Evolutionary conservation across 2,329 filamentous ascomycete species (phyloP), one percentile per base, ranked within the genome.

Genomic region (Cercospora canescens): DNA sequence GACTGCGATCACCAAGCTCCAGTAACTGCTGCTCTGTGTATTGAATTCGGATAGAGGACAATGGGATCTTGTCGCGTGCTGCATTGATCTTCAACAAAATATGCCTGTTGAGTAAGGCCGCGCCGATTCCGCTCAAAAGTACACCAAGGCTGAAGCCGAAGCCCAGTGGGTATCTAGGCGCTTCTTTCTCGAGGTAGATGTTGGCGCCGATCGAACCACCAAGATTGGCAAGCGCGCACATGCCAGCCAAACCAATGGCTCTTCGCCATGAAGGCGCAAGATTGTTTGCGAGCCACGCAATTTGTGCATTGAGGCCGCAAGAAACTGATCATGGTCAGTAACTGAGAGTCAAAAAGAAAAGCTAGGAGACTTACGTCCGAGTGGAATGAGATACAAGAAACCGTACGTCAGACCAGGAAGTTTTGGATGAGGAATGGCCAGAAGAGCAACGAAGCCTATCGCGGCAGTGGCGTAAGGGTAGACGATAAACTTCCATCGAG

Each of bases 311-410:
- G 54, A 69, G 30, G 35, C 65, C 65, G 32, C 62, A 66, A 11
- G 65, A 69, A 7, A 69, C 67, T 69, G 21, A 2, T 5, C 26
- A n/a, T 9, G 11, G 26, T 64, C 24, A 63, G 65, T 12, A 11
- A 50, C 2, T 21, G 28, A 26, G 35, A 24, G 12, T 28, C 14
- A 12, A 4, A 39, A 41, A 52, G 86, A 80, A 1, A 85, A 84
- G 60, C 84, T 81, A 2, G 82, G 80, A 62, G 84, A 83, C 75
- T 87, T 87, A 9, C 82, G 82, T 21, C 86, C 85, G 4, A 79
- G 77, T 1, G 84, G 83, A 69, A 87, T 77, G 41, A 85, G 79
- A 74, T 85, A 87, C 30, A 87, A 74, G n/a, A 85, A 85, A 54
- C 84, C 82, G 75, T 71, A 71, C 86, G 82, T 81, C 1, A 82